Base-by-base conservation (phyloP, 2,329 filamentous ascomycete species). In the Alternaria tenuissima region DNA sequence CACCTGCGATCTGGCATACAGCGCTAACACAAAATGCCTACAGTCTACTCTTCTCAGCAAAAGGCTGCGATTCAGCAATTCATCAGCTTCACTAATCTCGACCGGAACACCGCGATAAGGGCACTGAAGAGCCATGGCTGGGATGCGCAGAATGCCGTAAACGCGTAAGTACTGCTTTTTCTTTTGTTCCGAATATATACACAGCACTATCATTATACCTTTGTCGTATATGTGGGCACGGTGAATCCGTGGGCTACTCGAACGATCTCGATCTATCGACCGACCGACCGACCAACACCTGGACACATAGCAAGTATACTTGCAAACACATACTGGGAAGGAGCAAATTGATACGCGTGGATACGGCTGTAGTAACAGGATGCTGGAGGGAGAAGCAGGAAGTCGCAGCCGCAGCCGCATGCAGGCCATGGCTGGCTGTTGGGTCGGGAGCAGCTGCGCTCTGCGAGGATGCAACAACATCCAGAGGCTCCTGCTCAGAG, bases 11-110 rank as follows among this genome's bases (percentile, higher is more conserved):
- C 34, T 54, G 51, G n/a, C 30, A 57, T 7, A 59, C 26, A 39
- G 51, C 42, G 46, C 72, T 74, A 56, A 74, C 51, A 51, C 65
- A 79, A 66, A 8, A 83, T 84, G 82, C 81, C 82, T 67, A 69
- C 81, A 78, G 79, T 78, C 39, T 81, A 82, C 70, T 82, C 76
- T 7, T 44, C 78, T 7, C 70, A 78, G 70, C 82, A 85, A 71
- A 84, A 83, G 72, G 67, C 67, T 56, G 79, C 81, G 14, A 81
- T 84, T 46, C 60, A 62, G 63, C 78, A 82, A 68, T 83, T 84
- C 66, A 73, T 74, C 59, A 77, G 64, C 59, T 79, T 84, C 64
- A 83, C 82, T 4, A 73, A 79, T 49, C 64, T 78, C 43, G 82
- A 84, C 61, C 78, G 79, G 65, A 81, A 73, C 43, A 79, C 77